Evolutionary conservation across 129 eudicot genomes (phyloP).

Genomic region (Chrysanthemum makinoi): DNA sequence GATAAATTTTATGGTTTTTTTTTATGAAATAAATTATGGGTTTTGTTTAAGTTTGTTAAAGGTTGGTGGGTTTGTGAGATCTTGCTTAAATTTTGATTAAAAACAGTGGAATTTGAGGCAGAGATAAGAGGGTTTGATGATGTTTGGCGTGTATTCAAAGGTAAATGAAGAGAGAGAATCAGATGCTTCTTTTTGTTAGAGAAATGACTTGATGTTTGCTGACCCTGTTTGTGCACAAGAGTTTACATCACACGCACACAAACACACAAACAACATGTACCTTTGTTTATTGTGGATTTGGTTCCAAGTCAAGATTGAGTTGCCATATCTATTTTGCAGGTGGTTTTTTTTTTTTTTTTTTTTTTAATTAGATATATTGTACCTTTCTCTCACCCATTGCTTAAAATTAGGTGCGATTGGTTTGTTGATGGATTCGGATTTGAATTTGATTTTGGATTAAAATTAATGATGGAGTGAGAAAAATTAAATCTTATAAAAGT

Average conservation of each 20-base stretch:
- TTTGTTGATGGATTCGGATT: too few species aligned
- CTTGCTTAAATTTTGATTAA: slow-evolving; percentile 13
- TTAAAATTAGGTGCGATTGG: too few species aligned
- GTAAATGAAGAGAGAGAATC: slow-evolving; percentile 17
- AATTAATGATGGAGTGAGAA: too few species aligned
- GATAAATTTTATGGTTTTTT: background rate
- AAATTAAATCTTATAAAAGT: too few species aligned
- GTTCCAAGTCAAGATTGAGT: slow-evolving; percentile 22
- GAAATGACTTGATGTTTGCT: background rate
- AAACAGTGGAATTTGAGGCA: slow-evolving; percentile 29
- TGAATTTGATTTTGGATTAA: too few species aligned
- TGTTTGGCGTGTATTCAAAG: slow-evolving; percentile 40
- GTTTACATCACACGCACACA: slow-evolving; percentile 11
- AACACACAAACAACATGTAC: background rate
- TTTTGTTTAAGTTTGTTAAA: background rate
- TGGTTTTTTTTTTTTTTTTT: background rate
- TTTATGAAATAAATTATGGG: slow-evolving; percentile 5
- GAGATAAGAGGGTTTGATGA: slow-evolving; percentile 15
- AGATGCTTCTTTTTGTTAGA: slow-evolving; percentile 16
- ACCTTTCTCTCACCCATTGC: background rate
- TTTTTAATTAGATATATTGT: background rate
- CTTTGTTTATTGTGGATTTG: slow-evolving; percentile 15
- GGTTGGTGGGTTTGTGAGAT: slow-evolving; percentile 19
- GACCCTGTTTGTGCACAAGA: slow-evolving; percentile 8
- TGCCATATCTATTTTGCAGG: background rate